Evolutionary conservation across 805 yeast genomes (phyloP).

Genomic region (Ogataea salicorniae): DNA sequence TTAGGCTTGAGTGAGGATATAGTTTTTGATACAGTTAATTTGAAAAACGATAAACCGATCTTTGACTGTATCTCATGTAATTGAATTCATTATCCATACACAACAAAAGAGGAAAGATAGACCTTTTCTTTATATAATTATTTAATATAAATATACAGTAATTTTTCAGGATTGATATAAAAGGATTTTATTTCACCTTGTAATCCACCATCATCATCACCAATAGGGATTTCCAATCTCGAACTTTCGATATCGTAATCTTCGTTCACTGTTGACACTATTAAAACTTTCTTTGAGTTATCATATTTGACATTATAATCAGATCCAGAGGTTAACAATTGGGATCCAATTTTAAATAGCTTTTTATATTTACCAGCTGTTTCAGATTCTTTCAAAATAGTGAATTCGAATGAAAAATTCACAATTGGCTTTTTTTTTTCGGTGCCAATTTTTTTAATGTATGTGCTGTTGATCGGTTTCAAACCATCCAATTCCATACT

Average conservation of each 20-base stretch:
- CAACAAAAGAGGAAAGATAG: no score
- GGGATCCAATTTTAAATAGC: background rate
- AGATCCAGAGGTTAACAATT: constrained; percentile 18
- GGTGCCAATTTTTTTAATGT: background rate
- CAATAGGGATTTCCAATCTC: constrained; percentile 10
- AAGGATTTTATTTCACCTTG: constrained; percentile 5
- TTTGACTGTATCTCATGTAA: no score
- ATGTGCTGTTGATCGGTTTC: background rate
- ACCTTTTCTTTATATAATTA: background rate
- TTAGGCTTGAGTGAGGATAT: no score
- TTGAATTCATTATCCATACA: no score
- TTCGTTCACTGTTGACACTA: background rate
- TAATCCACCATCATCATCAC: constrained; percentile 23
- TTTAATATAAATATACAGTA: constrained; percentile 9
- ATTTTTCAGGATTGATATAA: constrained; percentile 3
- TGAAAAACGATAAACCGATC: no score
- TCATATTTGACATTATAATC: constrained; percentile 32
- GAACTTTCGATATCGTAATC: background rate
- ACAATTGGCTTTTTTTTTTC: constrained; percentile 8
- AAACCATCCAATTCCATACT: background rate
- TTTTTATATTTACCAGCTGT: background rate
- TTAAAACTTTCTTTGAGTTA: constrained; percentile 25
- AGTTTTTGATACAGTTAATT: no score
- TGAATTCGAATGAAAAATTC: constrained; percentile 8
- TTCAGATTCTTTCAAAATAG: background rate